Evolutionary conservation across 345 rosid species (phyloP), one percentile per base, ranked within the genome.

Genomic region (Abelmoschus esculentus): DNA sequence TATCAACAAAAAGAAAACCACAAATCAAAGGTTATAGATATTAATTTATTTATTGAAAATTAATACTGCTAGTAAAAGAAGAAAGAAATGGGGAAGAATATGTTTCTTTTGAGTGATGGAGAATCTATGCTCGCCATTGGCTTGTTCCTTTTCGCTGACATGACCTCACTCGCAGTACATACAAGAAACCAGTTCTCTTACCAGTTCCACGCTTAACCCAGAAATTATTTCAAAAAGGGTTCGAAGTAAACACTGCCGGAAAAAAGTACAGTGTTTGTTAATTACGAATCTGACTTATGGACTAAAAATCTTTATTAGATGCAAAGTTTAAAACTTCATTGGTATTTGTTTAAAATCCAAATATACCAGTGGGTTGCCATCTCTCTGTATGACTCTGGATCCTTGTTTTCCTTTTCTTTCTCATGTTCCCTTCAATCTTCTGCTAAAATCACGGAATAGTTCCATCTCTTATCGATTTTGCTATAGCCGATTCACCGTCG

Each of bases 71-170:
- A n/a, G 36, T 32, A 32, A 32, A 3, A 32, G 36, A 3, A 32
- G 36, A 32, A 32, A 32, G 6, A 32, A 32, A 32, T 32, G 36
- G 36, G 0, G 72, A 13, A n/a, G 64, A 44, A 80, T 61, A 77
- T 74, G 65, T 70, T 74, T 70, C 50, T 8, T 68, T 67, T 55
- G 75, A 72, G 76, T 70, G 78, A 74, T 50, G 69, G 74, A 55
- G 83, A 80, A 80, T 81, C 76, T 79, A 81, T 76, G 80, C 82
- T 71, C 83, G 67, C 82, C 74, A 77, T 74, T 61, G 69, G 75
- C 74, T 83, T 74, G 78, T 58, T 76, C 69, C 61, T 68, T 62
- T 64, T 73, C 76, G 31, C 53, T 9, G 63, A 70, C 59, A 44
- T 0, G 77, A 70, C 73, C 78, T 78, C 75, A 73, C 71, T 1